Evolutionary conservation across 306 rosid species (phyloP).

Genomic region (Mimosa pudica): DNA sequence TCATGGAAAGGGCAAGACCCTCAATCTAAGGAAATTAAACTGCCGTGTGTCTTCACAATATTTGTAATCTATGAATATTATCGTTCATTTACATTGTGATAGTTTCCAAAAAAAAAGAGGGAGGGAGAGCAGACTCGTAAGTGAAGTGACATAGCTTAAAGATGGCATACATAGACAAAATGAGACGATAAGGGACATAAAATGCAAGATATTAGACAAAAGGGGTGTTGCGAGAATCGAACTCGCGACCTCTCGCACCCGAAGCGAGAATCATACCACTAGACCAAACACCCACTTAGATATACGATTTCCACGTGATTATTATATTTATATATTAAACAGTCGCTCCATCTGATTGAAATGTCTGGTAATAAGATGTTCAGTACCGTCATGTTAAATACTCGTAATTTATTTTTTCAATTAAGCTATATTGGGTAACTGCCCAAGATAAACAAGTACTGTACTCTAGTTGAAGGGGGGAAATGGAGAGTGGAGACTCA

Average conservation of each 20-base stretch:
- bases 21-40: not conserved
- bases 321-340: too few relatives aligned
- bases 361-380: not conserved
- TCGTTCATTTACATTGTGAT: not conserved
- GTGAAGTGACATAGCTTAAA: not conserved
- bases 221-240: constrained; percentile 73
- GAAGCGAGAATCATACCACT: constrained; percentile 53
- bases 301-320: too few relatives aligned
- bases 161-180: not conserved
- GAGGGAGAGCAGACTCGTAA: not conserved
- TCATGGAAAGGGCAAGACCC: not conserved
- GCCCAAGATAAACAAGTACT: too few relatives aligned
- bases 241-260: constrained; percentile 78
- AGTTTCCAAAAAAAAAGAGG: not conserved
- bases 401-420: too few relatives aligned
- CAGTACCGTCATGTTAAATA: too few relatives aligned
- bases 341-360: not conserved
- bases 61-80: not conserved
- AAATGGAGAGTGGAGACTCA: not conserved
- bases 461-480: too few relatives aligned
- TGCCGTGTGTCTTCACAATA: not conserved
- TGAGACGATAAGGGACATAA: not conserved
- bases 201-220: not conserved
- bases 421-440: too few relatives aligned
- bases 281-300: constrained; percentile 44